Conservation (phyloP, 176 grass and related monocot genomes). For the Secale cereale region DNA sequence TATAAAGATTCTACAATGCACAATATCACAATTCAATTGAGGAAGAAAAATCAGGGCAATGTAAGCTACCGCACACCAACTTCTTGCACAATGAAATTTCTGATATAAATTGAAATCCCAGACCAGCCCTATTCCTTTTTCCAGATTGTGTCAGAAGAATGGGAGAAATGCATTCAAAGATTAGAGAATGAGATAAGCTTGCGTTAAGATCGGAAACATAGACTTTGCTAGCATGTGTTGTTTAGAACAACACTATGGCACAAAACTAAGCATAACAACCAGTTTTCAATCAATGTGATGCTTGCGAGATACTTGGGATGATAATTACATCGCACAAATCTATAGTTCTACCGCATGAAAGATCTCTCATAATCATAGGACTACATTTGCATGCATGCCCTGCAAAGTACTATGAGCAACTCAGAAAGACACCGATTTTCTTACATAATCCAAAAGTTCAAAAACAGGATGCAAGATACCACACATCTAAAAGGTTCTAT, state of each 20-base stretch:
- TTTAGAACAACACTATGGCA: not conserved
- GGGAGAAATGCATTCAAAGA: not conserved
- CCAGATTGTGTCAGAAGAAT: not conserved
- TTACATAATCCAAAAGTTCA: not conserved
- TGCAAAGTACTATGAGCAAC: slow-evolving; percentile 2
- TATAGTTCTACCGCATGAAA: no score
- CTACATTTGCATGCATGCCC: not conserved
- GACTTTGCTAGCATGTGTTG: not conserved
- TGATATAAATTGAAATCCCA: not conserved
- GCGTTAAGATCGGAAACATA: not conserved
- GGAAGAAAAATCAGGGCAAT: not conserved
- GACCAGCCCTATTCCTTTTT: not conserved
- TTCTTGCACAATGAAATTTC: not conserved
- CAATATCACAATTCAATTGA: slow-evolving; percentile 7
- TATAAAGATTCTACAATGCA: slow-evolving; percentile 77
- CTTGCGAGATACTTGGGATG: not conserved
- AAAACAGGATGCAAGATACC: not conserved
- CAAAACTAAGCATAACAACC: not conserved
- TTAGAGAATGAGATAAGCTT: not conserved
- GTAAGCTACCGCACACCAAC: not conserved
- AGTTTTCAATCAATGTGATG: not conserved
- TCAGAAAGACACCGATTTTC: not conserved
- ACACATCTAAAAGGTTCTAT: no score
- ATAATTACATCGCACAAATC: not conserved
- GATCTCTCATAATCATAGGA: not conserved